phyloP scores from a whole-genome alignment of 2,329 filamentous ascomycete species.

The Proliferodiscus dingleyae region DNA sequence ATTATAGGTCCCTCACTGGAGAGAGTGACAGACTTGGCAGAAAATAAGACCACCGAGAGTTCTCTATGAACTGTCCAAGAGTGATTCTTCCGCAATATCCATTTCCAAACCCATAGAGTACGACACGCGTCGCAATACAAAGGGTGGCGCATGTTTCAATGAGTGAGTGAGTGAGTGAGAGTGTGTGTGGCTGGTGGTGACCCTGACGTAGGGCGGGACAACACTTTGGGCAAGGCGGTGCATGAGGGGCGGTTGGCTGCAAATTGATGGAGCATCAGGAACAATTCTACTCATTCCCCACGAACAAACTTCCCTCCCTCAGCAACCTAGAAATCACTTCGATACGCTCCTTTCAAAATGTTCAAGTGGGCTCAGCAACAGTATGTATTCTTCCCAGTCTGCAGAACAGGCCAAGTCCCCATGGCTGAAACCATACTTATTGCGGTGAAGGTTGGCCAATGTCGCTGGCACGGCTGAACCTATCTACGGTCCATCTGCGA shows the following conservation, averaged over 20 bases:
- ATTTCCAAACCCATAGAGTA: too few relatives aligned
- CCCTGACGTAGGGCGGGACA: conserved; percentile 4
- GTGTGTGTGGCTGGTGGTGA: too few relatives aligned
- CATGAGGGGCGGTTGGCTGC: background rate
- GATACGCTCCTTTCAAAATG: conserved; percentile 48
- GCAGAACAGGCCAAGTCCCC: background rate
- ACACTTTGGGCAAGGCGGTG: conserved; percentile 2
- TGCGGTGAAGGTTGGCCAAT: conserved; percentile 54
- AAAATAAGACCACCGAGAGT: too few relatives aligned
- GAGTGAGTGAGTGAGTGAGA: too few relatives aligned
- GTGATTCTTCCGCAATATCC: too few relatives aligned
- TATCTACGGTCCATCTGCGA: conserved; percentile 85
- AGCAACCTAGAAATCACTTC: background rate
- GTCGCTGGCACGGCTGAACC: conserved; percentile 96
- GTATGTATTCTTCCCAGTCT: conserved; percentile 47
- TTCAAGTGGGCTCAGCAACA: conserved; percentile 94
- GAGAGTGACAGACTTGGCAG: too few relatives aligned
- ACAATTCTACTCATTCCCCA: background rate
- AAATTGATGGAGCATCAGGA: background rate
- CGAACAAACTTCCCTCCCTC: conserved; percentile 5
- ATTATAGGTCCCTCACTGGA: too few relatives aligned
- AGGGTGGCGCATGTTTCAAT: too few relatives aligned
- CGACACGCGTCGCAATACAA: too few relatives aligned
- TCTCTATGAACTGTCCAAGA: too few relatives aligned
- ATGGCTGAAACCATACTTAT: conserved; percentile 10